These are phyloP conservation scores for Nephelium lappaceum DNA, from an alignment of 345 rosid genomes.

Conservation along the genomic window DNA sequence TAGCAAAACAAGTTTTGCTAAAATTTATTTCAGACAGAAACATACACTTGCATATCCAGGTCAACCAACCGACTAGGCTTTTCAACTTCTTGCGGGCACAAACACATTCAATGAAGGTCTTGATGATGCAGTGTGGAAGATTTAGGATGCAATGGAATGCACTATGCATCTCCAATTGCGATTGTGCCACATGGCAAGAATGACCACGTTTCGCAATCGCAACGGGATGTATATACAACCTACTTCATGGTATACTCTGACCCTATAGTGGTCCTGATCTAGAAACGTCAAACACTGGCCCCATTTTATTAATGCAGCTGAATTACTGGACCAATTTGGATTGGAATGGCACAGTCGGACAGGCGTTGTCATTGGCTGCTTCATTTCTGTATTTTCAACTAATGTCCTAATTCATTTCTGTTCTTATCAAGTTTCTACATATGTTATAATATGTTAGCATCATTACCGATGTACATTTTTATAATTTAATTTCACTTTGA, in stretches of 20 bases:
- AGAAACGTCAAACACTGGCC: constrained; percentile 7
- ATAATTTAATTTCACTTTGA: no score
- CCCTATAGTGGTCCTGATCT: background rate
- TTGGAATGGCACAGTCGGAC: background rate
- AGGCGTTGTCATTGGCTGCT: background rate
- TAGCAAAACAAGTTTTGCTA: no score
- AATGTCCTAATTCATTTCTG: background rate
- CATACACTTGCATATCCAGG: no score
- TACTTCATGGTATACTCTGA: background rate
- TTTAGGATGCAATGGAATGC: background rate
- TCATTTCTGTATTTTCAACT: no score
- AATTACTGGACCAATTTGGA: background rate
- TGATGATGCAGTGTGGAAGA: no score
- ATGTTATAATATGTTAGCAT: background rate
- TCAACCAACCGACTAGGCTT: no score
- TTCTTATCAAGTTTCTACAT: background rate
- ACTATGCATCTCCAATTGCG: background rate
- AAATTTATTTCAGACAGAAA: no score
- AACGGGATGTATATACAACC: background rate
- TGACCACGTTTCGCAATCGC: background rate
- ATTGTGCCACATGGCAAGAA: background rate
- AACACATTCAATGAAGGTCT: no score
- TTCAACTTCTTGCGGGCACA: no score
- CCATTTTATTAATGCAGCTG: background rate
- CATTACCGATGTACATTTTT: background rate